phyloP scores from a whole-genome alignment of 208 protist genomes.

The Trypanosoma mega region DNA sequence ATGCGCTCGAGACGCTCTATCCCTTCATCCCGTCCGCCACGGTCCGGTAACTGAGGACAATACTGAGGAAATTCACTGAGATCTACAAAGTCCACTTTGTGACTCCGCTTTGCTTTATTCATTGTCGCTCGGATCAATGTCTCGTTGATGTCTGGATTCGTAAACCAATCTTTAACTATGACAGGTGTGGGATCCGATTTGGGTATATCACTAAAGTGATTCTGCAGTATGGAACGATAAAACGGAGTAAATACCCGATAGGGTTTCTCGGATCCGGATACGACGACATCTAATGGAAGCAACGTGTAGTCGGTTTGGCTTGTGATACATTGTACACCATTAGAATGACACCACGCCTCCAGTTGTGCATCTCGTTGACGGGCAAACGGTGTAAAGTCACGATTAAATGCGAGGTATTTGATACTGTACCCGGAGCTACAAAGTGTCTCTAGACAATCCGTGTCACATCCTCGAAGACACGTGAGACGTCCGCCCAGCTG shows the following conservation, averaged over 20 bases:
- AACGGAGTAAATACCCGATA: conserved; percentile 83
- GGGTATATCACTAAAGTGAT: conserved; percentile 37
- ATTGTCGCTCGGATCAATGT: conserved; percentile 3
- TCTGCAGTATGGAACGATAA: conserved; percentile 45
- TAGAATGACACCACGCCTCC: conserved; percentile 30
- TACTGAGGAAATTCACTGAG: conserved; percentile 23
- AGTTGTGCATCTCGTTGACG: conserved; percentile 45
- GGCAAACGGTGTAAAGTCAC: conserved; percentile 77
- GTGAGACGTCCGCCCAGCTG: conserved; percentile 59
- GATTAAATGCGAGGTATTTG: conserved; percentile 60
- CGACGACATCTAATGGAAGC: conserved; percentile 41
- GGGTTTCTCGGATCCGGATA: conserved; percentile 32
- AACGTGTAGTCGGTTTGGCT: conserved; percentile 56
- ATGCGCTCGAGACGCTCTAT: conserved; percentile 36
- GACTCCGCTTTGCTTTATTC: conserved; percentile 12
- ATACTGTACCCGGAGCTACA: conserved; percentile 41
- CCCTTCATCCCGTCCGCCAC: conserved; percentile 47
- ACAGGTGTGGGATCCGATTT: conserved; percentile 15
- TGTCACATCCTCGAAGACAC: conserved; percentile 59
- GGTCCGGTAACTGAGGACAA: conserved; percentile 29
- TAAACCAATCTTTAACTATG: conserved; percentile 17
- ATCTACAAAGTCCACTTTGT: conserved; percentile 18
- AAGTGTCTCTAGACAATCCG: conserved; percentile 41
- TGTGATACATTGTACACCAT: conserved; percentile 35
- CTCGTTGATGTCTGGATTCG: conserved; percentile 12